Evolutionary conservation across 345 rosid genomes (phyloP).

Genomic region (Melaleuca quinquenervia): DNA sequence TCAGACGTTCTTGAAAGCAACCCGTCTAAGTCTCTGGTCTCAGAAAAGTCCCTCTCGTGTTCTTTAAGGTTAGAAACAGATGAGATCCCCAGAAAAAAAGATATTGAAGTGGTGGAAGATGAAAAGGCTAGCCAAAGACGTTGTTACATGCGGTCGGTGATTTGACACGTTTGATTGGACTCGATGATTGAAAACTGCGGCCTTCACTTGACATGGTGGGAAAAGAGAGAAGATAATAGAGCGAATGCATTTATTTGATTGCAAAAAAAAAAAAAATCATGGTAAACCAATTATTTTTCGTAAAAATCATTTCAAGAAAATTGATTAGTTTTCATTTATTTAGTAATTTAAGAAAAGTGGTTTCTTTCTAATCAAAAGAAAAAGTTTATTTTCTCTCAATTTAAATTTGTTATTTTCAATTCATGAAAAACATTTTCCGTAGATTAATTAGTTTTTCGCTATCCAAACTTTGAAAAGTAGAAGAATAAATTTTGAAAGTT

Average conservation of each 20-base stretch:
- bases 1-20: no score
- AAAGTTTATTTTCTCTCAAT: background rate
- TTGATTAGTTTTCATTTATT: background rate
- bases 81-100: background rate
- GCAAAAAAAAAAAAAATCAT: no score
- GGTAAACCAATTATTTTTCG: background rate
- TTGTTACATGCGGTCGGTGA: background rate
- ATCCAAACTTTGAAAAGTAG: background rate
- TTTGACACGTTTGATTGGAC: background rate
- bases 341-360: background rate
- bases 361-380: background rate
- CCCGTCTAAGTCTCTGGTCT: no score
- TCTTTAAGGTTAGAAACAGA: background rate
- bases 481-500: fast-evolving
- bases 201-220: background rate
- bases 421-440: background rate
- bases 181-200: background rate
- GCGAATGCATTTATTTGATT: background rate
- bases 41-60: no score
- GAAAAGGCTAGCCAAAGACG: background rate
- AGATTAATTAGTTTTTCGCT: background rate
- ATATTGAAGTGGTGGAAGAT: no score
- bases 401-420: background rate
- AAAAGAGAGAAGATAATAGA: background rate
- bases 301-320: background rate